Evolutionary conservation across 1,139 yeast species (phyloP).

Genomic region (Kodamaea derodonti): DNA sequence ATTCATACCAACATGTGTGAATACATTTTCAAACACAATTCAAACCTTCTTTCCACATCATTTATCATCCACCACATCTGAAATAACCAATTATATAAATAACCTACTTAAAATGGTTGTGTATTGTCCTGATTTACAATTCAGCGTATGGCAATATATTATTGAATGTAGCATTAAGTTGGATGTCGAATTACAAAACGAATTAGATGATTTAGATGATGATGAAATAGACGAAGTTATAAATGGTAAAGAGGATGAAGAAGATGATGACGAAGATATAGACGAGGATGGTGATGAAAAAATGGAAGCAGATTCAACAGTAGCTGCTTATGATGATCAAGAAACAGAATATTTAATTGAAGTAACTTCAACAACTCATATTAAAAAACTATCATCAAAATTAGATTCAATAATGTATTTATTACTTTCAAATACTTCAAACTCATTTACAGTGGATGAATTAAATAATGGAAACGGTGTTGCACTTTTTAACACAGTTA

Average conservation of each 20-base stretch:
- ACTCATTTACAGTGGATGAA: constrained; percentile 48
- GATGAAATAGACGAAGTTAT: constrained; percentile 67
- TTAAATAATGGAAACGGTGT: constrained; percentile 63
- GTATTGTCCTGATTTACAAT: constrained; percentile 73
- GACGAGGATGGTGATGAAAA: constrained; percentile 12
- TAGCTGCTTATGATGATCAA: constrained; percentile 21
- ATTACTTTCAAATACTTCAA: constrained; percentile 49
- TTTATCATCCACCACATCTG: constrained; percentile 49
- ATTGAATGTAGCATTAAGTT: constrained; percentile 78
- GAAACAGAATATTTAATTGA: constrained; percentile 39
- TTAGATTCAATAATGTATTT: constrained; percentile 63
- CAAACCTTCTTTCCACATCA: constrained; percentile 75
- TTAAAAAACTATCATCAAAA: constrained; percentile 57
- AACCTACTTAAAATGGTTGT: constrained; percentile 57
- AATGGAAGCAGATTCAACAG: constrained; percentile 14
- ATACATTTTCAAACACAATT: constrained; percentile 57
- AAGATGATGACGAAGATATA: constrained; percentile 18
- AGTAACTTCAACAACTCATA: constrained; percentile 45
- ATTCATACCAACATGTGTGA: constrained; percentile 77
- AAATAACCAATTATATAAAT: constrained; percentile 58
- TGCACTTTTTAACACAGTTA: constrained; percentile 69
- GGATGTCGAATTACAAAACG: constrained; percentile 93
- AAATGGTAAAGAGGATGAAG: constrained; percentile 48
- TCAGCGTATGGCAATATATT: constrained; percentile 74
- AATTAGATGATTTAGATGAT: constrained; percentile 74